Base-by-base conservation (phyloP, 2,329 filamentous ascomycete species). In the Fusarium compactum region DNA sequence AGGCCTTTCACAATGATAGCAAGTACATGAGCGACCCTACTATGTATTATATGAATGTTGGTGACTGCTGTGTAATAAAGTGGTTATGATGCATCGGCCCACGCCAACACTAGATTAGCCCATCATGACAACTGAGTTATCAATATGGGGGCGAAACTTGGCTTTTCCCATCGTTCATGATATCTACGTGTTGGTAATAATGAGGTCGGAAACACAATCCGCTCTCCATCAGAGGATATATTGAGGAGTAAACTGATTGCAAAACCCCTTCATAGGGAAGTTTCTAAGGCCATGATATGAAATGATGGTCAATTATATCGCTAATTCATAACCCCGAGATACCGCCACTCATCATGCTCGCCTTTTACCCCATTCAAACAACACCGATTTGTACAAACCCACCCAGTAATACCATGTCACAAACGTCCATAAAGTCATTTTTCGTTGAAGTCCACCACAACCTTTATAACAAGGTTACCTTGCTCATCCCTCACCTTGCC, bases 381-480 rank as follows among this genome's bases (percentile, higher is more conserved):
- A 46, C 40, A 56, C 52, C 46, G 22, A 44, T 18, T 60, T 54
- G 53, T 59, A 24, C 47, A 62, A 62, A 38, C 59, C 60, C 47
- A 22, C 41, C 15, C 56, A 32, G 24, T 15, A 30, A 22, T 29
- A 55, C 27, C 59, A 53, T 57, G 51, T 52, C 67, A 74, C 58
- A 72, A 43, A 40, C 67, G 47, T 20, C 65, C 67, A 12, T 52
- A 46, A 6, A 59, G 47, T 53, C 58, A 53, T 29, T 70, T 70
- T 48, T 65, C 65, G 29, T 76, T 75, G 73, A 83, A 84, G 59
- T 89, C 83, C 24, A 89, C 84, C 60, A 94, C 86, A 11, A 94
- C 92, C 82, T 95, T 95, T 69, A 95, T 82, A 9, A 95, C 91
- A 69, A 94, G 79, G 14, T 89, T 89, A 0, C 91, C 91, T 18